A percentile compares a stretch with the other conserved stretches of the same genome.
phyloP scores from a whole-genome alignment of 345 rosid species.

The Rhizophora mangle region DNA sequence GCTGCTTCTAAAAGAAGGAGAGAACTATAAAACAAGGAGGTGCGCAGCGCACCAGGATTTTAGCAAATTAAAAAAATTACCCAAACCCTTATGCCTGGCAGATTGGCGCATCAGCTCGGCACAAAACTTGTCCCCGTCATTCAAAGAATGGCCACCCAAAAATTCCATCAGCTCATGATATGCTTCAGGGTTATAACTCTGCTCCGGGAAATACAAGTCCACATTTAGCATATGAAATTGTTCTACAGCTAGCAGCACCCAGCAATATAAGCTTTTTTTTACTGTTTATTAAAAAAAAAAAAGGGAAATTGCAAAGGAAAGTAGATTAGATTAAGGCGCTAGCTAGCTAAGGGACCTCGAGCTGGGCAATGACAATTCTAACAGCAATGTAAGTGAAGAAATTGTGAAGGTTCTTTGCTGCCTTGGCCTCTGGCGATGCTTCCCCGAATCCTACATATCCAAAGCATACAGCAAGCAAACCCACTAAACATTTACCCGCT shows the following conservation, averaged over 20 bases:
- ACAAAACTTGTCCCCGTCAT: constrained; percentile 80
- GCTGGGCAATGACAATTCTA: constrained; percentile 71
- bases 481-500: background rate
- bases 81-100: constrained; percentile 61
- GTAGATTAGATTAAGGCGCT: background rate
- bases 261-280: too few species aligned
- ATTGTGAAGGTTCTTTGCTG: constrained; percentile 67
- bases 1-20: too few species aligned
- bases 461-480: background rate
- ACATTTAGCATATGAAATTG: constrained; percentile 9
- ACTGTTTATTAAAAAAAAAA: too few species aligned
- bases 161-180: constrained; percentile 62
- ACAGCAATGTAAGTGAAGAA: constrained; percentile 77
- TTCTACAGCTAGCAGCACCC: background rate
- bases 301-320: background rate
- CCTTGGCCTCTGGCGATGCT: constrained; percentile 88
- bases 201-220: constrained; percentile 17
- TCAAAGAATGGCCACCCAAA: constrained; percentile 48
- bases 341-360: constrained; percentile 47
- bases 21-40: background rate
- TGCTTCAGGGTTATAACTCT: constrained; percentile 89
- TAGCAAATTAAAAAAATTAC: constrained; percentile 26
- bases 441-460: constrained; percentile 61
- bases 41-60: too few species aligned
- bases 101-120: constrained; percentile 75